Conservation (phyloP, 371 early-diverging fungal species). For the Chytridium lagenaria region DNA sequence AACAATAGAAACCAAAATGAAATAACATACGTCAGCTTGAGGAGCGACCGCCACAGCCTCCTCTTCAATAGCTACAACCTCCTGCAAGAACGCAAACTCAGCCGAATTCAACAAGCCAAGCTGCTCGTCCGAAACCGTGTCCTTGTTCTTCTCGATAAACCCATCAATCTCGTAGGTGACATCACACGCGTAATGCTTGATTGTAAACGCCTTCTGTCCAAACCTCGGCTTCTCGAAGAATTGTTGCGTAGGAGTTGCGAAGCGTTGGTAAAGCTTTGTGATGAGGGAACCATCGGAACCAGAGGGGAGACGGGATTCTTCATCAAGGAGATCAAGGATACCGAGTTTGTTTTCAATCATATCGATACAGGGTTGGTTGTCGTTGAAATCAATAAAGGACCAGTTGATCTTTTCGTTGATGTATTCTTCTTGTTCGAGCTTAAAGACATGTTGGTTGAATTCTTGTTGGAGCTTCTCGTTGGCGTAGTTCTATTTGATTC, state of each 20-base stretch:
- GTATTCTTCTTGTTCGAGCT: constrained; percentile 59
- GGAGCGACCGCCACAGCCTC: constrained; percentile 27
- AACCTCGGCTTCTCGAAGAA: constrained; percentile 43
- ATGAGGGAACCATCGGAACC: constrained; percentile 46
- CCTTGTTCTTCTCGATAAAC: constrained; percentile 65
- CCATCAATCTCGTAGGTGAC: constrained; percentile 60
- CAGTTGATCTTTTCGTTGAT: constrained; percentile 61
- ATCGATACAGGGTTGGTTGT: constrained; percentile 56
- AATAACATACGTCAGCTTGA: constrained; percentile 22
- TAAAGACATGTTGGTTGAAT: constrained; percentile 61
- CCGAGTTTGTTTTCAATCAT: constrained; percentile 49
- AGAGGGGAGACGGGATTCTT: constrained; percentile 62
- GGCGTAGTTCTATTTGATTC: constrained; percentile 66
- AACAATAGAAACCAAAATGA: constrained; percentile 14
- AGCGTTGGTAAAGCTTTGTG: constrained; percentile 44
- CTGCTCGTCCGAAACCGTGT: constrained; percentile 44
- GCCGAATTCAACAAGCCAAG: constrained; percentile 27
- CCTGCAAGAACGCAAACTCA: constrained; percentile 29
- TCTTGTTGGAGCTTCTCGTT: constrained; percentile 72
- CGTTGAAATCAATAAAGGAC: constrained; percentile 64
- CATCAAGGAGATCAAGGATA: constrained; percentile 64
- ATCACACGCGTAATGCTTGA: constrained; percentile 66
- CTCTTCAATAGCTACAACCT: constrained; percentile 37
- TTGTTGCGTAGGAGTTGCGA: constrained; percentile 35
- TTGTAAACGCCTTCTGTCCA: constrained; percentile 44